phyloP scores from a whole-genome alignment of 2,329 filamentous ascomycete species.

The Pseudogymnoascus sp. region DNA sequence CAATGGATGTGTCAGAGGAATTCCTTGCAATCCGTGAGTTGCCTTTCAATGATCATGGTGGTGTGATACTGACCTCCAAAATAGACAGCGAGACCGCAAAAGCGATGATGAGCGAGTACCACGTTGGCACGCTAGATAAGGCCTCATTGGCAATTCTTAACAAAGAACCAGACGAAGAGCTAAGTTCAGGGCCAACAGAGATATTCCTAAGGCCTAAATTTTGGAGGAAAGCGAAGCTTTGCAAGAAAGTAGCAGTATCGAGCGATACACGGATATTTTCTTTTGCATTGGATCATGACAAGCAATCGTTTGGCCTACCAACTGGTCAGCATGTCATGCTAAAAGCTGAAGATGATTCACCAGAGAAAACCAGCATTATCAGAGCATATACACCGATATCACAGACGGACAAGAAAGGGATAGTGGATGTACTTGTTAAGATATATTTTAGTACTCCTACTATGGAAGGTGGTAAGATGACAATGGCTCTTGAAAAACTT shows the following conservation, averaged over 20 bases:
- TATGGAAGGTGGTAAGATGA: slow-evolving; percentile 70
- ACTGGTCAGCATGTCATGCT: slow-evolving; percentile 85
- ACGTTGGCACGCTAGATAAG: slow-evolving; percentile 71
- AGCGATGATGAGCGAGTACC: slow-evolving; percentile 78
- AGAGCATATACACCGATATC: slow-evolving; percentile 84
- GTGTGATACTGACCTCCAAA: slow-evolving; percentile 20
- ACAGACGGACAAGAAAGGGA: slow-evolving; percentile 52
- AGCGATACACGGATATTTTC: slow-evolving; percentile 75
- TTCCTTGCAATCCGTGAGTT: slow-evolving; percentile 84
- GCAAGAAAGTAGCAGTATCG: slow-evolving; percentile 63
- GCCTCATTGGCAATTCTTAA: slow-evolving; percentile 49
- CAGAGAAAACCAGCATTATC: slow-evolving; percentile 67
- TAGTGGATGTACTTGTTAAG: slow-evolving; percentile 72
- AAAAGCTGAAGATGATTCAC: slow-evolving; percentile 58
- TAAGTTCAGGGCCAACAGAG: slow-evolving; percentile 32
- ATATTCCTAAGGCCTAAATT: slow-evolving; percentile 64
- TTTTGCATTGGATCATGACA: slow-evolving; percentile 66
- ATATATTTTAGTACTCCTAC: slow-evolving; percentile 61
- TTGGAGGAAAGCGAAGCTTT: slow-evolving; percentile 69
- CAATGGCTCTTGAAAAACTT: slow-evolving; percentile 66
- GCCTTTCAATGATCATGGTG: not conserved
- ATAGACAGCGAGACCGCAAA: slow-evolving; percentile 87
- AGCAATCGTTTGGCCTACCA: slow-evolving; percentile 68
- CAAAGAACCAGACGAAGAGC: slow-evolving; percentile 33
- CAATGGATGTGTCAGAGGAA: slow-evolving; percentile 75